Evolutionary conservation across 257 asterid species (phyloP).

Genomic region (Nicotiana undulata): DNA sequence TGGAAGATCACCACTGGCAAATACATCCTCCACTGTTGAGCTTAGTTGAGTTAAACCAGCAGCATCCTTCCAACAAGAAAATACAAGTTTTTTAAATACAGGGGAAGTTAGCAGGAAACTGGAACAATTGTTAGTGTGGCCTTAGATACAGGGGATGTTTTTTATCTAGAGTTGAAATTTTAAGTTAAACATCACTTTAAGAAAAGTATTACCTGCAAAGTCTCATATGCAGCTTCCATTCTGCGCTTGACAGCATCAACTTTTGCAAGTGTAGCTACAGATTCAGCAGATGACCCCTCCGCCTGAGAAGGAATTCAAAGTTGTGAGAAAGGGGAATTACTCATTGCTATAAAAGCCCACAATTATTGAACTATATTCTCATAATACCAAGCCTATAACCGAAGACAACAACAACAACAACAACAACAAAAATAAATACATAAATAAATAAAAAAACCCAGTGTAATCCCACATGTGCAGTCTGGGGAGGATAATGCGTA

Average conservation of each 20-base stretch:
- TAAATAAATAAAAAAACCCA: no score
- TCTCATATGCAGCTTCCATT: slow-evolving; percentile 96
- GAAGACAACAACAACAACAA: not conserved
- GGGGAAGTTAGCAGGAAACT: slow-evolving; percentile 10
- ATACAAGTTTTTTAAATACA: slow-evolving; percentile 15
- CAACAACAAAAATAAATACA: no score
- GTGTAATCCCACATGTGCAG: no score
- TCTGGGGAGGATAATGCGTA: no score
- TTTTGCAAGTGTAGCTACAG: slow-evolving; percentile 79
- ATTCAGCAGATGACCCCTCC: slow-evolving; percentile 95
- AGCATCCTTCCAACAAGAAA: slow-evolving; percentile 62
- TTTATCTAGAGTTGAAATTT: not conserved
- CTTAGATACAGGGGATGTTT: not conserved
- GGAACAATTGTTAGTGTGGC: not conserved
- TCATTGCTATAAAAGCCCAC: not conserved
- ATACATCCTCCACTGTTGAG: slow-evolving; percentile 97
- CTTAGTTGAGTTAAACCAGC: slow-evolving; percentile 96
- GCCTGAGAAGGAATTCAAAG: slow-evolving; percentile 43
- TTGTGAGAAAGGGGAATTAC: not conserved
- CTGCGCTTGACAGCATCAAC: slow-evolving; percentile 92
- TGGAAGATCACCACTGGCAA: slow-evolving; percentile 96
- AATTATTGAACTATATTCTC: not conserved
- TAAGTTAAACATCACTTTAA: not conserved
- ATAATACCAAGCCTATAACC: not conserved
- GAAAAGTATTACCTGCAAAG: slow-evolving; percentile 61